Percentiles rank a stretch among this genome's conserved stretches.
These are phyloP conservation scores for Cyberlindnera meyerae DNA, from an alignment of 805 yeast species.

Conservation along the genomic window DNA sequence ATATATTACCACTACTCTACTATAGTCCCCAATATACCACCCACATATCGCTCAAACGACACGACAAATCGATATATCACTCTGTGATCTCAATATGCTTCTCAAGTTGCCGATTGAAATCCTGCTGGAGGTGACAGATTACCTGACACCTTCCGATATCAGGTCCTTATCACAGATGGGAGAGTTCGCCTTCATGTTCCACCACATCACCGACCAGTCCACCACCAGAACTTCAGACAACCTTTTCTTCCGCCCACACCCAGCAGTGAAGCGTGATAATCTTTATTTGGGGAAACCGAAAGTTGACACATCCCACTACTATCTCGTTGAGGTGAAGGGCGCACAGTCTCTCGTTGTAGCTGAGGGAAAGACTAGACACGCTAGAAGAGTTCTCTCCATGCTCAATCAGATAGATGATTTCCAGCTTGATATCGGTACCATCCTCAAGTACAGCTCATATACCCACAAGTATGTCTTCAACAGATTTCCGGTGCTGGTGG, in stretches of 20 bases:
- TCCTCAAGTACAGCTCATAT: background rate
- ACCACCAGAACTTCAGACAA: background rate
- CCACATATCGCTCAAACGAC: background rate
- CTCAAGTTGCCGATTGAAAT: conserved; percentile 11
- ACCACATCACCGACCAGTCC: conserved; percentile 7
- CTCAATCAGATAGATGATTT: conserved; percentile 9
- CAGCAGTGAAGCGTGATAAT: conserved; percentile 1
- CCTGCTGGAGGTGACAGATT: conserved; percentile 11
- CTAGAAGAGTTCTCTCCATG: conserved; percentile 11
- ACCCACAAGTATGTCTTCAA: conserved; percentile 11
- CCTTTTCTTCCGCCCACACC: conserved; percentile 9
- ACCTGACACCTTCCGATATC: conserved; percentile 13
- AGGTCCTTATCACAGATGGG: conserved; percentile 7
- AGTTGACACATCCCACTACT: conserved; percentile 12
- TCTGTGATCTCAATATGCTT: conserved; percentile 3
- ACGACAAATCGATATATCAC: background rate
- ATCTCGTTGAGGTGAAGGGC: conserved; percentile 15
- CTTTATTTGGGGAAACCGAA: conserved; percentile 2
- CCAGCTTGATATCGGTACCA: conserved; percentile 2
- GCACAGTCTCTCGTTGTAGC: conserved; percentile 14
- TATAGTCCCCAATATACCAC: background rate
- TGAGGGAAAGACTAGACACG: conserved; percentile 10
- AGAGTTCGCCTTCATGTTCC: conserved; percentile 11
- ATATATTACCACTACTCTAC: background rate
- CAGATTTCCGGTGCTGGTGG: conserved; percentile 4